phyloP scores from a whole-genome alignment of 208 protist species.

The Trypanosoma vivax region DNA sequence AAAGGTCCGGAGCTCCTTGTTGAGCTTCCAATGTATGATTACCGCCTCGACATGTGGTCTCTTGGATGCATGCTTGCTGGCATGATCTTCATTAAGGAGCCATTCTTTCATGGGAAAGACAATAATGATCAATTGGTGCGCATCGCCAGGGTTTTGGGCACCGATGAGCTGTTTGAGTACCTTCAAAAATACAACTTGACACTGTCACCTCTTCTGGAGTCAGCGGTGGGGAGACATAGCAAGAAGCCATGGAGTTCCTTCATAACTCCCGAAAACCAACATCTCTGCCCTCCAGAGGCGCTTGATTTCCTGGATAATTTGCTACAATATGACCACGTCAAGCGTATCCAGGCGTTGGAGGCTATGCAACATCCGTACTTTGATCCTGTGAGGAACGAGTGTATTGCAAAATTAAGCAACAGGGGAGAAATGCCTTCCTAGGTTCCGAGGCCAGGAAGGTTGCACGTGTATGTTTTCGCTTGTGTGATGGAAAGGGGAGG shows the following conservation, averaged over 20 bases:
- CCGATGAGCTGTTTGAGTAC: conserved; percentile 94
- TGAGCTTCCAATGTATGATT: conserved; percentile 98
- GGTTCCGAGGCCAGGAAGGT: not conserved
- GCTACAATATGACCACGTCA: conserved; percentile 96
- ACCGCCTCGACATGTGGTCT: conserved; percentile 99
- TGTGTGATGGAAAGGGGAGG: too few species aligned
- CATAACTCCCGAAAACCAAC: conserved; percentile 93
- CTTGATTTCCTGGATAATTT: conserved; percentile 98
- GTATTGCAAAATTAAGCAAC: conserved; percentile 5
- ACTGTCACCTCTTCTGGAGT: conserved; percentile 89
- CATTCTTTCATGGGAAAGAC: conserved; percentile 99
- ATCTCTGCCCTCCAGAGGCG: conserved; percentile 95
- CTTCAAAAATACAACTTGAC: conserved; percentile 96
- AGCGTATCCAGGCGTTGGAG: conserved; percentile 96
- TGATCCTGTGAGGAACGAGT: conserved; percentile 77
- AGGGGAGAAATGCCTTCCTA: conserved; percentile 1
- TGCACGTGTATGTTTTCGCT: not conserved
- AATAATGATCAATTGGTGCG: conserved; percentile 99
- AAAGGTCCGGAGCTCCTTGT: conserved; percentile 99
- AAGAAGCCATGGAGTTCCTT: conserved; percentile 92
- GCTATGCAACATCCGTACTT: conserved; percentile 99
- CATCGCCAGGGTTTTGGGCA: conserved; percentile 96
- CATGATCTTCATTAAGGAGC: conserved; percentile 99
- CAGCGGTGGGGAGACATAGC: conserved; percentile 74
- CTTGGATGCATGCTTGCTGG: conserved; percentile 99